Conservation (phyloP, 495 filamentous ascomycete genomes). For the Penicillium ucsense region DNA sequence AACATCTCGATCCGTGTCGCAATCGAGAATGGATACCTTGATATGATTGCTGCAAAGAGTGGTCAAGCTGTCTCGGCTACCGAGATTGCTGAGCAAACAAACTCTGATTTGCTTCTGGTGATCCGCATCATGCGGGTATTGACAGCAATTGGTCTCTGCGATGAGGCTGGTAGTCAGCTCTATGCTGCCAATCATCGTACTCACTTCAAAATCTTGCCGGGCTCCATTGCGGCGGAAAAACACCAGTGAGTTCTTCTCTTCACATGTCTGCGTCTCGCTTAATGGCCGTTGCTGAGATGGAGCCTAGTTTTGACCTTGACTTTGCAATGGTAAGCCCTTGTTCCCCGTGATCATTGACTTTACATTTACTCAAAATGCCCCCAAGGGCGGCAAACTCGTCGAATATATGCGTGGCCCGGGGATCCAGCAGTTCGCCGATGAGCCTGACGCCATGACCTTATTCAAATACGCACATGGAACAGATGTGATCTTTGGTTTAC, state of each 20-base stretch:
- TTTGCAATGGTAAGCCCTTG: slow-evolving; percentile 6
- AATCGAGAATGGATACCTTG: slow-evolving; percentile 6
- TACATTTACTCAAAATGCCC: background rate
- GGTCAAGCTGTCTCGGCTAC: slow-evolving; percentile 1
- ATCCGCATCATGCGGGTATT: background rate
- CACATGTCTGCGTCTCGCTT: background rate
- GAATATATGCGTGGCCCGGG: slow-evolving; percentile 19
- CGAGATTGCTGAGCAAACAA: slow-evolving; percentile 1
- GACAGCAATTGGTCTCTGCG: slow-evolving; percentile 13
- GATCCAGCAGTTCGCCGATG: slow-evolving; percentile 16
- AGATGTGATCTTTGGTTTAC: slow-evolving; percentile 11
- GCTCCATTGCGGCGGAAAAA: slow-evolving; percentile 16
- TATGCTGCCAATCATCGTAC: slow-evolving; percentile 17
- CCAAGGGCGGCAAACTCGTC: slow-evolving; percentile 9
- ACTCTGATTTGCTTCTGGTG: slow-evolving; percentile 4
- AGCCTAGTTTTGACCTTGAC: slow-evolving; percentile 5
- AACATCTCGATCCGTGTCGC: slow-evolving; percentile 6
- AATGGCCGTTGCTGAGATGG: background rate
- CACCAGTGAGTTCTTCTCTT: slow-evolving; percentile 8
- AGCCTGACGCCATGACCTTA: slow-evolving; percentile 8
- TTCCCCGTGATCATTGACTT: background rate
- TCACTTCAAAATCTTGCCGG: slow-evolving; percentile 11
- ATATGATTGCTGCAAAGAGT: slow-evolving; percentile 1
- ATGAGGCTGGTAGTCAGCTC: slow-evolving; percentile 11
- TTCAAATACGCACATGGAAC: slow-evolving; percentile 16